phyloP scores from a whole-genome alignment of 2,329 filamentous ascomycete species.

The Trichoderma koningii region DNA sequence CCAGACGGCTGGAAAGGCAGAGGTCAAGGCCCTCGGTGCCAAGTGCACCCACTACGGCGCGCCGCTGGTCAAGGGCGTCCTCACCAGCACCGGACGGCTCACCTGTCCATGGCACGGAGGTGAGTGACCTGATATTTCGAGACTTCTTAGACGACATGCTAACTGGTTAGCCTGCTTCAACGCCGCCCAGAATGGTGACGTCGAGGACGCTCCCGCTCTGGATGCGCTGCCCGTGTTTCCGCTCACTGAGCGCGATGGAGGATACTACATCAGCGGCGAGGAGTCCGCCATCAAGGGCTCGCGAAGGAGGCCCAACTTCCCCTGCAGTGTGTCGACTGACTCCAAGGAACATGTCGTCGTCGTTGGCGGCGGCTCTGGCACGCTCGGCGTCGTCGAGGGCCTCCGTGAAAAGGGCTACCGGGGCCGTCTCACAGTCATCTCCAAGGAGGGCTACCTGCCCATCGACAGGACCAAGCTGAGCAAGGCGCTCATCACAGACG shows the following conservation, averaged over 20 bases:
- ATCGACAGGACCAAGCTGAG: slow-evolving; percentile 95
- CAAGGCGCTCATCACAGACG: slow-evolving; percentile 84
- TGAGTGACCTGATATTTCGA: slow-evolving; percentile 42
- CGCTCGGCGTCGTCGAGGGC: slow-evolving; percentile 78
- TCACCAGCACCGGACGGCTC: slow-evolving; percentile 78
- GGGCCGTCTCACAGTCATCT: slow-evolving; percentile 79
- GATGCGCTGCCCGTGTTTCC: slow-evolving; percentile 82
- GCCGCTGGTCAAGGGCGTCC: slow-evolving; percentile 80
- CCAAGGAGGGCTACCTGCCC: slow-evolving; percentile 79
- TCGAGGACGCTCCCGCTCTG: slow-evolving; percentile 90
- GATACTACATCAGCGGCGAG: slow-evolving; percentile 80
- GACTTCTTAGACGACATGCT: background rate
- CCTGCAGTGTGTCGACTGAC: slow-evolving; percentile 57
- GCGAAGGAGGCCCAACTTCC: slow-evolving; percentile 71
- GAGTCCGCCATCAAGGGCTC: slow-evolving; percentile 76
- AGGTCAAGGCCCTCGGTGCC: slow-evolving; percentile 64
- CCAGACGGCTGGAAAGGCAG: slow-evolving; percentile 9
- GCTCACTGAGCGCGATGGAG: slow-evolving; percentile 76
- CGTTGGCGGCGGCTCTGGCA: slow-evolving; percentile 83
- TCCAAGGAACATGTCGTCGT: slow-evolving; percentile 73
- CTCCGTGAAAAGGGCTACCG: slow-evolving; percentile 79
- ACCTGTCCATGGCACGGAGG: slow-evolving; percentile 98
- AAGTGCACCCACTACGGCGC: slow-evolving; percentile 94
- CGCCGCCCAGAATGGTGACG: slow-evolving; percentile 75
- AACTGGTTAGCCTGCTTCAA: slow-evolving; percentile 79